These are phyloP conservation scores for Pseudonectria buxi DNA, from an alignment of 2,329 filamentous ascomycete species.

Conservation along the genomic window DNA sequence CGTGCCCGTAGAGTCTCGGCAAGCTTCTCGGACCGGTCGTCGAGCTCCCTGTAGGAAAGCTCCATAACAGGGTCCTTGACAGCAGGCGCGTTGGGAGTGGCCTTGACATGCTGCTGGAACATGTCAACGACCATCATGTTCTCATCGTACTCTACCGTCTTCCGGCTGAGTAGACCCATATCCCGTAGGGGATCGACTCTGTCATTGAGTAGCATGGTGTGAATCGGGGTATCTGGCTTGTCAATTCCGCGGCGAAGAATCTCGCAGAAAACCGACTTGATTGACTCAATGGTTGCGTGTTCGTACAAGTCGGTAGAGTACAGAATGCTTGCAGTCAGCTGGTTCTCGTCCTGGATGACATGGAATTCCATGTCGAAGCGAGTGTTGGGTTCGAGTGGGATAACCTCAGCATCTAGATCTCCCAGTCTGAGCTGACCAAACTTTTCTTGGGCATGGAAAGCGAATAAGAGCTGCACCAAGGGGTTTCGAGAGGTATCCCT, in stretches of 20 bases:
- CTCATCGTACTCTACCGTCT: neutral
- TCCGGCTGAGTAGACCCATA: too few species aligned
- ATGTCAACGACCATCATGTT: conserved; percentile 6
- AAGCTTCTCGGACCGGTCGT: conserved; percentile 2
- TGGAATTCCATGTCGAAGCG: conserved; percentile 13
- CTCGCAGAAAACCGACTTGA: conserved; percentile 6
- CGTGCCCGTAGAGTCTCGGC: conserved; percentile 2
- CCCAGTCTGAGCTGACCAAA: conserved; percentile 5
- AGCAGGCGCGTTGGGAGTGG: conserved; percentile 3
- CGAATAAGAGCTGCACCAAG: conserved; percentile 7
- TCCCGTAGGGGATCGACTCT: neutral
- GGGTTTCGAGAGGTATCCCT: conserved; percentile 4
- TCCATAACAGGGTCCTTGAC: conserved; percentile 3
- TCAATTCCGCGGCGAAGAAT: conserved; percentile 4
- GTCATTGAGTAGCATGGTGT: neutral
- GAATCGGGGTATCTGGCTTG: conserved; percentile 1
- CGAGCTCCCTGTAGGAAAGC: conserved; percentile 7
- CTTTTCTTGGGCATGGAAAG: conserved; percentile 5
- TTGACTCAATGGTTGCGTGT: conserved; percentile 5
- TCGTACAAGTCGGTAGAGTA: conserved; percentile 10
- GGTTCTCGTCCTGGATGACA: conserved; percentile 4
- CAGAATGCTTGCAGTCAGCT: conserved; percentile 2
- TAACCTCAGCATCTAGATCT: conserved; percentile 3
- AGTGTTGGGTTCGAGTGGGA: neutral
- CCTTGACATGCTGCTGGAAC: conserved; percentile 4